A percentile compares a stretch with the other conserved stretches of the same genome.
Conservation (phyloP, 441 rosid species). For the Brassica hybrid region DNA sequence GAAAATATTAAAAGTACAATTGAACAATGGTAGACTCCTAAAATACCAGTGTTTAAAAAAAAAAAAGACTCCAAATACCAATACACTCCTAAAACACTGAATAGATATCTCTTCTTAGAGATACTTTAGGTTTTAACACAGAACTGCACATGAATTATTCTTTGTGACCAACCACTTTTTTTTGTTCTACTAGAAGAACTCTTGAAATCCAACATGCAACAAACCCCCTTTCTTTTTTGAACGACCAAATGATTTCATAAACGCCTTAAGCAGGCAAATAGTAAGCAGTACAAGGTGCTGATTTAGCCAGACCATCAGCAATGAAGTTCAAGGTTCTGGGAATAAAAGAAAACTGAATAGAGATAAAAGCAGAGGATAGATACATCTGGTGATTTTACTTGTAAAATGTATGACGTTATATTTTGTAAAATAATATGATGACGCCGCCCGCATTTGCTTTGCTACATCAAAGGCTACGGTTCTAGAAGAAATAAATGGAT, state of each 20-base stretch:
- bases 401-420: background rate
- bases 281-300: no score
- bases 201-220: background rate
- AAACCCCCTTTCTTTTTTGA: no score
- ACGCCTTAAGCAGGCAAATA: no score
- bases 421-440: constrained; percentile 7
- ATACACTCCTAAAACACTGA: constrained; percentile 5
- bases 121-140: background rate
- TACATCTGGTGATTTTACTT: no score
- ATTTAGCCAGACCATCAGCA: no score
- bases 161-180: background rate
- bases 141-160: background rate
- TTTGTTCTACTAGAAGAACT: constrained; percentile 8
- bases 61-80: no score
- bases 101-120: background rate
- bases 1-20: background rate
- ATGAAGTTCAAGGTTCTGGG: no score
- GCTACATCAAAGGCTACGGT: background rate
- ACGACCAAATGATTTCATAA: no score
- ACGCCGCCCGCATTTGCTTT: background rate
- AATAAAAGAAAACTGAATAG: no score
- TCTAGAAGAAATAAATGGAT: background rate
- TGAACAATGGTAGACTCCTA: constrained; percentile 18
- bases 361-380: no score
- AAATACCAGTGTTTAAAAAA: background rate